A percentile compares a stretch with the other conserved stretches of the same genome.
Conservation (phyloP, 768 basidiomycete genomes). For the Trametes punicea region DNA sequence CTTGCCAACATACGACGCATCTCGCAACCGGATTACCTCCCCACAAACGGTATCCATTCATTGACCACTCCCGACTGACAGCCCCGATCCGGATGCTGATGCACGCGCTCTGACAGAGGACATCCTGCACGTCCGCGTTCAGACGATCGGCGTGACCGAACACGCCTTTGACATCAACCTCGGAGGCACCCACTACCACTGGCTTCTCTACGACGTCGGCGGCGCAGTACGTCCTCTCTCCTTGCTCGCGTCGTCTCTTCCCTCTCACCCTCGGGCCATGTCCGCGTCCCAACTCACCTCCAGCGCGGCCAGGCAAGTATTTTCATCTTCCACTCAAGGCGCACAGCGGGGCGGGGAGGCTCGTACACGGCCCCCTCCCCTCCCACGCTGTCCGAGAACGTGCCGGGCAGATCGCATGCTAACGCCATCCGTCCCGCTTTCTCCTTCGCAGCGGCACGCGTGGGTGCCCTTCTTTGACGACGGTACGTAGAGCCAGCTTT, state of each 20-base stretch:
- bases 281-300: too few species aligned
- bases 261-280: background rate
- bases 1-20: constrained; percentile 63
- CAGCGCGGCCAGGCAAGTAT: constrained; percentile 60
- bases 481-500: too few species aligned
- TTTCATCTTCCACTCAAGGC: background rate
- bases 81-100: constrained; percentile 3
- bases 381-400: constrained; percentile 17
- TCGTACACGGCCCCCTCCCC: background rate
- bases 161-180: constrained; percentile 68
- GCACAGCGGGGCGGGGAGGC: too few species aligned
- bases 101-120: constrained; percentile 47
- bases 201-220: constrained; percentile 83
- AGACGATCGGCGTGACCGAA: constrained; percentile 77
- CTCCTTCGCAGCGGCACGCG: constrained; percentile 54
- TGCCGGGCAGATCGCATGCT: constrained; percentile 3
- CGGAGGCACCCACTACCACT: constrained; percentile 61
- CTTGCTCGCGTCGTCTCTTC: background rate
- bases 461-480: constrained; percentile 89
- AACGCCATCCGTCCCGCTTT: background rate
- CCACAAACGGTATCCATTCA: constrained; percentile 53
- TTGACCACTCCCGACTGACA: background rate
- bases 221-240: constrained; percentile 57
- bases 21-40: constrained; percentile 64
- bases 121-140: constrained; percentile 73